A percentile compares a stretch with the other conserved stretches of the same genome.
phyloP scores from a whole-genome alignment of 495 filamentous ascomycete species.

The Penicillium parvum region DNA sequence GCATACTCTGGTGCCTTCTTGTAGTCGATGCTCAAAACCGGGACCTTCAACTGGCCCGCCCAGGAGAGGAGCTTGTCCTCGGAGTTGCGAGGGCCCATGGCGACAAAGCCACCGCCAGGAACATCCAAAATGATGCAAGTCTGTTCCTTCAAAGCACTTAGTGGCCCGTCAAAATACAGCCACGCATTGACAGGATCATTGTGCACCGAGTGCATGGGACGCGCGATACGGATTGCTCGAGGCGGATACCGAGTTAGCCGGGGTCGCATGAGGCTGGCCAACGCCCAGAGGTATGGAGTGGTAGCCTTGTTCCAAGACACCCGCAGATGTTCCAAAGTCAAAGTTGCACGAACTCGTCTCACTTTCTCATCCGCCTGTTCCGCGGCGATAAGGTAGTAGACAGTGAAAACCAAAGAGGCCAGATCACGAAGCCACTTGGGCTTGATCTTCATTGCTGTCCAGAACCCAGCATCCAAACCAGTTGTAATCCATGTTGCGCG shows the following conservation, averaged over 20 bases:
- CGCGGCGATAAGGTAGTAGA: constrained; percentile 88
- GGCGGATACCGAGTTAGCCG: constrained; percentile 72
- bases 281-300: constrained; percentile 70
- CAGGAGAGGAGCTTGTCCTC: constrained; percentile 91
- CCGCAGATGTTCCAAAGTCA: constrained; percentile 88
- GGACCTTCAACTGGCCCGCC: constrained; percentile 79
- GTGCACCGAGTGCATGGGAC: constrained; percentile 73
- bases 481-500: constrained; percentile 97
- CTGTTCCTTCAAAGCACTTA: constrained; percentile 70
- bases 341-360: constrained; percentile 75
- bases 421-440: constrained; percentile 79
- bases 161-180: constrained; percentile 90
- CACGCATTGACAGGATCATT: constrained; percentile 78
- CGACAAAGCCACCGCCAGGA: constrained; percentile 91
- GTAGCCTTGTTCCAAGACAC: constrained; percentile 94
- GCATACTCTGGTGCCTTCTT: constrained; percentile 91
- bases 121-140: constrained; percentile 83
- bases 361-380: constrained; percentile 97
- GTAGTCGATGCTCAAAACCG: constrained; percentile 88
- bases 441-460: constrained; percentile 92
- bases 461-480: constrained; percentile 92
- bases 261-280: constrained; percentile 71
- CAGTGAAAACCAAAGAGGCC: constrained; percentile 72
- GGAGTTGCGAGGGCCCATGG: constrained; percentile 85
- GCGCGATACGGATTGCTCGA: constrained; percentile 74